Conservation (phyloP, 352 stramenopile genomes). For the Peronospora farinosa region DNA sequence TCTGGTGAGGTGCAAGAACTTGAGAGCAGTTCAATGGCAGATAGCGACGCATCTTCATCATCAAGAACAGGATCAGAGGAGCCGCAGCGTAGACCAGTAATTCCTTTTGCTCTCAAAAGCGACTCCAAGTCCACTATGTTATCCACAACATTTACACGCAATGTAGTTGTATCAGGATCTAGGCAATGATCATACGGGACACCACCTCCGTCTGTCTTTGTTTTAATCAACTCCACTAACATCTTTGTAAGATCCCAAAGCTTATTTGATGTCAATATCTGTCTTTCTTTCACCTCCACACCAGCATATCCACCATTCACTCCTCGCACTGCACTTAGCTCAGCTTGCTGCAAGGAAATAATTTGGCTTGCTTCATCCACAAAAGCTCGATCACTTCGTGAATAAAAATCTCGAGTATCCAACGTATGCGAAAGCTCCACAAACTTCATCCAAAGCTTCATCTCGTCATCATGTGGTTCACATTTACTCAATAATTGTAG, state of each 20-base stretch:
- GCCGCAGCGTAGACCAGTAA: neutral
- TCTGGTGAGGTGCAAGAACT: slow-evolving; percentile 1
- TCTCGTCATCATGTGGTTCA: neutral
- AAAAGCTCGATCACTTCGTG: slow-evolving; percentile 20
- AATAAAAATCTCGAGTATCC: slow-evolving; percentile 19
- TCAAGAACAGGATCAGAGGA: neutral
- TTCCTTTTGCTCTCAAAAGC: slow-evolving; percentile 9
- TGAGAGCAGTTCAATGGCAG: slow-evolving; percentile 17
- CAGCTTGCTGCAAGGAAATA: slow-evolving; percentile 17
- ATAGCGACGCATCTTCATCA: slow-evolving; percentile 6
- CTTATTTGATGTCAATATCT: neutral
- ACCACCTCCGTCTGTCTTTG: neutral
- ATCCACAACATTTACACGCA: neutral
- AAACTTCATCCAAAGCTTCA: slow-evolving; percentile 19
- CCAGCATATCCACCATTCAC: neutral
- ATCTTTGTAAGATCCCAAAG: slow-evolving; percentile 15
- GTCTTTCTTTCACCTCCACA: neutral
- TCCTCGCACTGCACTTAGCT: slow-evolving; percentile 1
- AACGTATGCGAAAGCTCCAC: slow-evolving; percentile 16
- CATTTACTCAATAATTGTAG: slow-evolving; percentile 7
- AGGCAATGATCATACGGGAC: neutral
- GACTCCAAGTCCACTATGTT: slow-evolving; percentile 6
- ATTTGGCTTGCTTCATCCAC: slow-evolving; percentile 14
- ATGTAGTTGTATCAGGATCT: neutral
- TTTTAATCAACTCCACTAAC: slow-evolving; percentile 9